Conservation (phyloP, 2,329 filamentous ascomycete species). For the Hymenoscyphus repandus region DNA sequence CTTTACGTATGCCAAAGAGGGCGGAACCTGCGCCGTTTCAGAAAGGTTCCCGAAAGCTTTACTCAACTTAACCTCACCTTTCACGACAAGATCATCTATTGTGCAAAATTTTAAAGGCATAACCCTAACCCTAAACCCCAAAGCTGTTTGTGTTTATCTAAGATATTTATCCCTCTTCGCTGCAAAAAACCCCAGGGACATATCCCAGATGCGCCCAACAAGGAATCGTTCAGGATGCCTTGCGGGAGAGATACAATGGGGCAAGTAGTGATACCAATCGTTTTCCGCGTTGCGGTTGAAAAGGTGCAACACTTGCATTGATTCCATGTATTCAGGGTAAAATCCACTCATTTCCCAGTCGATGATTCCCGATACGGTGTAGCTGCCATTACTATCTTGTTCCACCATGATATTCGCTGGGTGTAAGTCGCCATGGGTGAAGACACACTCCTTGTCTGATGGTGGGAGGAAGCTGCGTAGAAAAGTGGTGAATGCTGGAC, state of each 20-base stretch:
- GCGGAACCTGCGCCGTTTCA: no score
- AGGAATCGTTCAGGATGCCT: constrained; percentile 1
- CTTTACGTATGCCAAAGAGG: no score
- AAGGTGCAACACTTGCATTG: background rate
- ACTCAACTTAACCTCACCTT: no score
- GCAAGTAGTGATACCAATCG: constrained; percentile 1
- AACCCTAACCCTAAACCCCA: no score
- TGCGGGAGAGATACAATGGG: constrained; percentile 1
- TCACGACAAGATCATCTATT: no score
- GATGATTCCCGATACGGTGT: constrained; percentile 13
- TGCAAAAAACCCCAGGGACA: background rate
- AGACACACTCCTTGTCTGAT: constrained; percentile 4
- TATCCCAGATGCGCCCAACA: constrained; percentile 2
- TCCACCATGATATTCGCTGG: constrained; percentile 17
- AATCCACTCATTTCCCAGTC: constrained; percentile 16
- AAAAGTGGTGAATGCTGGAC: constrained; percentile 7
- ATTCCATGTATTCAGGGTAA: constrained; percentile 15
- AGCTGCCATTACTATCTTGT: constrained; percentile 5
- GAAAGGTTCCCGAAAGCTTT: no score
- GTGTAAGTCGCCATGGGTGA: constrained; percentile 16
- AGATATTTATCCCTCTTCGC: background rate
- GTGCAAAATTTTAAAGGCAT: no score
- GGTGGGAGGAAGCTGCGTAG: constrained; percentile 12
- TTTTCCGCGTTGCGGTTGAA: background rate
- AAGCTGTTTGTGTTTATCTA: background rate